Conservation (phyloP, 1,139 yeast genomes). For the Candida sp. region DNA sequence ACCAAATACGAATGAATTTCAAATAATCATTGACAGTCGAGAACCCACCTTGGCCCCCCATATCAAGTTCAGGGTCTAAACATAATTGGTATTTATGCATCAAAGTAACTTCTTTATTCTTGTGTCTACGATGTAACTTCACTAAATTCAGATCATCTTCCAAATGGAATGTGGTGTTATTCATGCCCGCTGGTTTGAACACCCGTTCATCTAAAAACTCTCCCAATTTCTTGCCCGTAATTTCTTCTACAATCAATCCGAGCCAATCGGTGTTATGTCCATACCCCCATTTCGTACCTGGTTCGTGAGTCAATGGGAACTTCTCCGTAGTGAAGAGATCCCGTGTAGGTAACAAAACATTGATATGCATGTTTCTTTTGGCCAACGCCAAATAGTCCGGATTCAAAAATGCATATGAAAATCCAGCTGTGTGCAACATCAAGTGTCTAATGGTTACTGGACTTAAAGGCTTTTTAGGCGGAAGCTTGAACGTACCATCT, state of each 20-base stretch:
- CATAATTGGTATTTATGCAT: slow-evolving; percentile 14
- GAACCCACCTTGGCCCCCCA: slow-evolving; percentile 51
- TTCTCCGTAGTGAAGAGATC: slow-evolving; percentile 24
- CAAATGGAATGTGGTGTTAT: slow-evolving; percentile 32
- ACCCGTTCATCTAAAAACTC: slow-evolving; percentile 35
- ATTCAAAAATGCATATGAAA: slow-evolving; percentile 44
- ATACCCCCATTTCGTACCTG: slow-evolving; percentile 50
- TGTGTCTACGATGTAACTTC: slow-evolving; percentile 20
- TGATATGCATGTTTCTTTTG: slow-evolving; percentile 16
- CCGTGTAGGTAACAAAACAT: slow-evolving; percentile 20
- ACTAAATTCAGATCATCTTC: slow-evolving; percentile 21
- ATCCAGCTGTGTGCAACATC: slow-evolving; percentile 51
- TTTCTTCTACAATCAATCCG: slow-evolving; percentile 42
- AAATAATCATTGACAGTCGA: slow-evolving; percentile 42
- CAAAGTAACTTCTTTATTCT: slow-evolving; percentile 13
- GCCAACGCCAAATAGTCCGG: slow-evolving; percentile 21
- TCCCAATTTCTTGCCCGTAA: slow-evolving; percentile 41
- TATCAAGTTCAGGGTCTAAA: slow-evolving; percentile 30
- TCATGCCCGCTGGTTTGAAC: slow-evolving; percentile 45
- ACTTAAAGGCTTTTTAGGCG: slow-evolving; percentile 29
- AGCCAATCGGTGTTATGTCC: slow-evolving; percentile 55
- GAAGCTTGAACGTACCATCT: slow-evolving; percentile 29
- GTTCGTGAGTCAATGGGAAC: slow-evolving; percentile 48
- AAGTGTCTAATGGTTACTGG: slow-evolving; percentile 47
- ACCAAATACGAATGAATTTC: slow-evolving; percentile 42